Base-by-base conservation (phyloP, 805 yeast species). In the Jamesozyma hellenica region DNA sequence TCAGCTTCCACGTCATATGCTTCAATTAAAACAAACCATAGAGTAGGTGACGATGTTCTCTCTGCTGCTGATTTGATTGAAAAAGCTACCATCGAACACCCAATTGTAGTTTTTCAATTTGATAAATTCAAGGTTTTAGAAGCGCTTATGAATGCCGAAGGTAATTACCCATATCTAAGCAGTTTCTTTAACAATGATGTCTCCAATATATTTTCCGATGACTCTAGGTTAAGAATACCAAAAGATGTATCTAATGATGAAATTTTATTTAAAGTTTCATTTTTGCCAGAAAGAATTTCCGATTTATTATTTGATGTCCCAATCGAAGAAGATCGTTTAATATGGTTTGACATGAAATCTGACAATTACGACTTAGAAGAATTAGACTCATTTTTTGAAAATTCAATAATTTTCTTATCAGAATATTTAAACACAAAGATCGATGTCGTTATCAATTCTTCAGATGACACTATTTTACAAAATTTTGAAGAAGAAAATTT, bases 311-410 rank as follows among this genome's bases (percentile, higher is more conserved):
- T 48, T 35, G 48, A 50, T 27, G 35, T 42, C 19, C 38, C 47
- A 14, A 32, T 50, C 16, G 46, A 47, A 13, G 48, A 45, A n/a
- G 46, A 50, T 28, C 35, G 39, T 27, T 39, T 49, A 12, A 39
- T 55, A 27, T 43, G 56, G 39, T 52, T 58, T 36, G 41, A 52
- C 19, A 53, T 59, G 21, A 42, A 44, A 11, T 44, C 38, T n/a
- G 28, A 42, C 7, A 35, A 44, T n/a, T 58, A 58, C 38, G 51
- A 55, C 36, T 35, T 52, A 28, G 35, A 40, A 12, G 39, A 38
- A 26, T 31, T 59, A 23, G 58, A 56, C 38, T 56, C 52, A 30
- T 55, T 52, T 33, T 28, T 58, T 27, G 61, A 56, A 32, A 43
- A 51, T 23, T 44, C 45, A 4, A 45, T 45, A 14, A 32, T 51